Conservation (phyloP, 352 stramenopile genomes). For the Phytophthora cajani region DNA sequence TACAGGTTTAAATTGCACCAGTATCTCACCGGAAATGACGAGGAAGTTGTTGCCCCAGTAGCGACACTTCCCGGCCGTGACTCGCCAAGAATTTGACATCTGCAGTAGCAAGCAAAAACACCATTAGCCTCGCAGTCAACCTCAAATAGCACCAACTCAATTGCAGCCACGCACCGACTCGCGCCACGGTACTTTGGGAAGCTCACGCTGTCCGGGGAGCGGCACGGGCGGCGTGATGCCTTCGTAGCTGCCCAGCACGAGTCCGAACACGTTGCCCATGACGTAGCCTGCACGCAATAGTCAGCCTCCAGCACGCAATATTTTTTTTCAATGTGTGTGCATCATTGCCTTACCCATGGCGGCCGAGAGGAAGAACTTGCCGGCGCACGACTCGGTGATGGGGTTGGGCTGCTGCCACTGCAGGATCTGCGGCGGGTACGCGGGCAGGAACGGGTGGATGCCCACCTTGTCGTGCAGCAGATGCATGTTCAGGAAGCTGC, state of each 20-base stretch:
- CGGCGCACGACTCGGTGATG: slow-evolving; percentile 77
- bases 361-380: slow-evolving; percentile 85
- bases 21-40: slow-evolving; percentile 72
- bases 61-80: slow-evolving; percentile 77
- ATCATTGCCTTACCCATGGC: slow-evolving; percentile 55
- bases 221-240: slow-evolving; percentile 83
- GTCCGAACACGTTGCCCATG: slow-evolving; percentile 82
- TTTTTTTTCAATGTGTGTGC: not conserved
- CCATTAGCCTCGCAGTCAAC: not conserved
- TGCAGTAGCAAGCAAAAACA: slow-evolving; percentile 17
- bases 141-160: not conserved
- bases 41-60: slow-evolving; percentile 91
- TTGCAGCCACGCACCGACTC: slow-evolving; percentile 60
- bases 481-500: slow-evolving; percentile 58
- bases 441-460: slow-evolving; percentile 75
- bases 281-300: slow-evolving; percentile 56
- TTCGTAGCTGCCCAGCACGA: slow-evolving; percentile 87
- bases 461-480: slow-evolving; percentile 54
- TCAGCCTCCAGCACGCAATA: not conserved
- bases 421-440: slow-evolving; percentile 73
- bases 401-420: slow-evolving; percentile 76
- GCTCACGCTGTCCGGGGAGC: slow-evolving; percentile 77
- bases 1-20: not conserved
- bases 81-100: slow-evolving; percentile 71
- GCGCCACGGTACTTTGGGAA: slow-evolving; percentile 80